Base-by-base conservation (phyloP, 176 grass and related monocot species). In the Puccinellia tenuiflora region DNA sequence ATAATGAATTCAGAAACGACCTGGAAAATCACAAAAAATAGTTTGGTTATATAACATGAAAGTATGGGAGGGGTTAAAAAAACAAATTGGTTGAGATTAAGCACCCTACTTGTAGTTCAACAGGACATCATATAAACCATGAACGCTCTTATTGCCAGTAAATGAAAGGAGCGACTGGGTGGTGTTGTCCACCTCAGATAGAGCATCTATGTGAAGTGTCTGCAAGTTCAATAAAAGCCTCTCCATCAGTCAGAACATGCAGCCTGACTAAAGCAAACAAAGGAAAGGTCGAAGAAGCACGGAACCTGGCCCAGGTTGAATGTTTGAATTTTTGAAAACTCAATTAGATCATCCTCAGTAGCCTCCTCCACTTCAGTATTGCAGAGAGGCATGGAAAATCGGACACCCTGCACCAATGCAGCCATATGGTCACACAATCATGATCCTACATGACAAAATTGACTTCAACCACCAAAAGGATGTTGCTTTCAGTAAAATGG, bases 361-460 rank as follows among this genome's bases (percentile, higher is more conserved):
- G 83, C 79, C 71, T 98, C 85, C 65, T 95, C 90, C 40, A 89
- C 87, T 93, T 98, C 92, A 56, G 86, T 31, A 6, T 75, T 86
- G 75, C 87, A 93, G 85, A 95, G 91, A 82, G 96, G 92, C 92
- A 98, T 98, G 18, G 87, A 86, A 88, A 95, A 98, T 69, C 68
- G 81, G 70, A 91, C 83, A 74, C 76, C 85, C 91, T 98, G 68
- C 48, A 86, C 68, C 15, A 85, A 83, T 21, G 54, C 56, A 86
- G 26, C 35, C 33, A 45, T 65, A 85, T 72, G 40, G 60, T 88
- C 71, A 82, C 28, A 85, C 40, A 85, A 73, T 61, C 17, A 70
- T 16, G 16, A 43, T 53, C 56, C 3, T 14, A 48, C 28, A 7
- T 80, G n/a, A 28, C 0, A 75, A 22, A 52, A 31, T 38, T 46